Evolutionary conservation across 2,329 filamentous ascomycete species (phyloP), one percentile per base, ranked within the genome.

Genomic region (Microdochium nivale): DNA sequence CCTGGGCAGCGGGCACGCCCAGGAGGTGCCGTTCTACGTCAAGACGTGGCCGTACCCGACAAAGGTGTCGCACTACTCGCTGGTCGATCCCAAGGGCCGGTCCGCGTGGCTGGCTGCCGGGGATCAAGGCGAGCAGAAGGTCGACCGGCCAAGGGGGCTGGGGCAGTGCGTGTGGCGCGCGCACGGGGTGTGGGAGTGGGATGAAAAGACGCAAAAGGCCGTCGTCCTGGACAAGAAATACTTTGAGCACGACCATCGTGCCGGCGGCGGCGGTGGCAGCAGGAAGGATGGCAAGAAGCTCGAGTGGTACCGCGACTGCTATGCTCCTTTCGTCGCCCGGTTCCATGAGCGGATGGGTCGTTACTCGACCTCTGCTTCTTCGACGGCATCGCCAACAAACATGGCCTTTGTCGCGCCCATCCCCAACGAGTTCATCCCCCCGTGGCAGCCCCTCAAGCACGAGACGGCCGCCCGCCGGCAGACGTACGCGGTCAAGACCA

Each of bases 271-370:
- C 3, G 60, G 59, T 1, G 60, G 27, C 27, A 30, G 27, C 27
- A 30, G 11, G 27, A 30, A 30, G 27, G 27, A 67, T 40, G 67
- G 68, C 7, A 58, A 56, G 9, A 58, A 55, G 8, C 63, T 72
- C 14, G 70, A 72, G 51, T 72, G 70, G 64, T 72, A 72, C 55
- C 63, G 63, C 25, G 70, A 72, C 55, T 72, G 64, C 51, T 72
- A 72, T 52, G 68, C 64, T 4, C 70, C 70, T 0, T 72, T 72
- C 33, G 55, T 72, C 5, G 56, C 65, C 2, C 63, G 61, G 16
- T 72, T 72, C 49, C 60, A 65, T 0, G 59, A 64, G 8, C 65
- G 67, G 1, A 60, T 70, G 46, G 9, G 21, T 13, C 40, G 21
- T 13, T 13, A 13, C 13, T 23, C 14, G 13, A 7, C 14, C 19